Percentiles rank a stretch among this genome's conserved stretches.
Conservation (phyloP, 441 rosid species). For the Pelargonium australe region DNA sequence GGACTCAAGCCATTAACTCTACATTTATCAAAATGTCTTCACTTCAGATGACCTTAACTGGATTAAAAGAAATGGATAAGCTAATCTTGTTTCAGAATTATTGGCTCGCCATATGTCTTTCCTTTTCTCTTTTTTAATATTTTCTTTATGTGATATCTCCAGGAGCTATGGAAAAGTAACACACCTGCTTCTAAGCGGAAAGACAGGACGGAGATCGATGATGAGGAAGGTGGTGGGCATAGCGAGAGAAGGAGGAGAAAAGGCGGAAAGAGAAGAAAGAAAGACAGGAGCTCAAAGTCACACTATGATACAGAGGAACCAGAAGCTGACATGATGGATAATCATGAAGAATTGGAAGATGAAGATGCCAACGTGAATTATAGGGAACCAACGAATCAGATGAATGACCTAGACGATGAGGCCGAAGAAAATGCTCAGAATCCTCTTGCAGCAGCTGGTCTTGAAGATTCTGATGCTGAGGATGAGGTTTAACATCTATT, state of each 20-base stretch:
- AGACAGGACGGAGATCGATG: conserved; percentile 62
- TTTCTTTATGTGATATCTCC: conserved; percentile 21
- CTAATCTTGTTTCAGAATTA: background rate
- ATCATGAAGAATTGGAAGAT: conserved; percentile 63
- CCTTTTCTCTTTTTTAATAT: conserved; percentile 3
- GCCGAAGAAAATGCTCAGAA: conserved; percentile 71
- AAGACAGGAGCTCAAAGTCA: conserved; percentile 76
- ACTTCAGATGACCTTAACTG: background rate
- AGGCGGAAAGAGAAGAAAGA: conserved; percentile 91
- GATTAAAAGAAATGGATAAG: background rate
- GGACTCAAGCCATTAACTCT: background rate
- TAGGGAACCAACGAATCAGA: conserved; percentile 34
- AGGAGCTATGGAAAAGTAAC: conserved; percentile 99
- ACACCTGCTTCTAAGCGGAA: conserved; percentile 65
- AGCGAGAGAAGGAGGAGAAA: conserved; percentile 84
- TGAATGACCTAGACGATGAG: conserved; percentile 48
- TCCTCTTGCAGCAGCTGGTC: conserved; percentile 89
- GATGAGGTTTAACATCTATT: conserved; percentile 42
- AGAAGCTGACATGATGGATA: conserved; percentile 64
- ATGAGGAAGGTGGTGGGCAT: conserved; percentile 81
- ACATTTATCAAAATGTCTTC: background rate
- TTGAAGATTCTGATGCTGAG: conserved; percentile 88
- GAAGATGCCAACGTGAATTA: conserved; percentile 57
- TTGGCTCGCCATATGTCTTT: background rate
- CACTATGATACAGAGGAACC: conserved; percentile 67